phyloP scores from a whole-genome alignment of 257 asterid genomes.

The Petunia axillaris region DNA sequence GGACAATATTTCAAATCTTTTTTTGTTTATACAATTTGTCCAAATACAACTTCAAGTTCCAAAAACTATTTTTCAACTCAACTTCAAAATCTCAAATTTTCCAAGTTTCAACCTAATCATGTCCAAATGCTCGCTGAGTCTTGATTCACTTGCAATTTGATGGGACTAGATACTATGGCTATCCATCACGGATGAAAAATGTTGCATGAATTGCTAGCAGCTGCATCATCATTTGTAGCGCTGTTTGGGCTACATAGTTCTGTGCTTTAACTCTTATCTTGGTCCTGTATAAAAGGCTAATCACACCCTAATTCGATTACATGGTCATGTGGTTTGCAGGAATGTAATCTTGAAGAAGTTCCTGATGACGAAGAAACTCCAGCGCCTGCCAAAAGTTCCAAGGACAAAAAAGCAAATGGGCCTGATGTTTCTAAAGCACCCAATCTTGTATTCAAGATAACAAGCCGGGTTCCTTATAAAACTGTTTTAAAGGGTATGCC shows the following conservation, averaged over 20 bases:
- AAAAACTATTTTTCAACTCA: too few relatives aligned
- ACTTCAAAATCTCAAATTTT: too few relatives aligned
- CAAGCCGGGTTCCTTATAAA: conserved; percentile 89
- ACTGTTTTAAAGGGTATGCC: conserved; percentile 81
- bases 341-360: conserved; percentile 91
- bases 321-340: conserved; percentile 47
- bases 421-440: conserved; percentile 75
- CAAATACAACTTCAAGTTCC: too few relatives aligned
- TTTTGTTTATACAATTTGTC: too few relatives aligned
- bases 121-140: neutral
- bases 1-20: too few relatives aligned
- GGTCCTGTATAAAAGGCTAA: neutral
- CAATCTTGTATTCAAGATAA: conserved; percentile 77
- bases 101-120: too few relatives aligned
- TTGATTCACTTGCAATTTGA: neutral
- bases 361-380: conserved; percentile 86
- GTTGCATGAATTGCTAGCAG: neutral
- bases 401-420: conserved; percentile 89
- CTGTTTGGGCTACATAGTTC: neutral
- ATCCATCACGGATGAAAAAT: neutral
- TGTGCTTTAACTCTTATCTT: neutral
- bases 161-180: neutral
- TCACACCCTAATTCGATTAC: neutral
- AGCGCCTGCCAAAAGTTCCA: conserved; percentile 81
- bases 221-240: neutral